These are phyloP conservation scores for Panus rudis DNA, from an alignment of 768 basidiomycete genomes.

Conservation along the genomic window DNA sequence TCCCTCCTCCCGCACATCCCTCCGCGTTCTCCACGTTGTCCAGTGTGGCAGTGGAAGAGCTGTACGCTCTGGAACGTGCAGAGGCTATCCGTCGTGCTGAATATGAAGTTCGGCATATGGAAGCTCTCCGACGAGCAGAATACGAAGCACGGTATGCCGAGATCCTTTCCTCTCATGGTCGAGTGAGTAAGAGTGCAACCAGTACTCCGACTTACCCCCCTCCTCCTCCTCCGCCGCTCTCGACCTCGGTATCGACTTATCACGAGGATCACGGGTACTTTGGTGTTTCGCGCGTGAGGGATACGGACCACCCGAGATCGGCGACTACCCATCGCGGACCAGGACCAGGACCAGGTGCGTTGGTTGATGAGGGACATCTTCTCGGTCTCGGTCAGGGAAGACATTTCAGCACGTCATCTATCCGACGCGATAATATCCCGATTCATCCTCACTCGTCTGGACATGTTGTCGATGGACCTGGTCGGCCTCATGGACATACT, in stretches of 20 bases:
- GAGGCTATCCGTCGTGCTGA: slow-evolving; percentile 83
- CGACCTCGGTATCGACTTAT: too few species aligned
- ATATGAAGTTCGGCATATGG: slow-evolving; percentile 62
- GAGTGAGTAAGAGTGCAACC: slow-evolving; percentile 56
- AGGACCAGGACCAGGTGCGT: too few species aligned
- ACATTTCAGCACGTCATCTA: slow-evolving; percentile 36
- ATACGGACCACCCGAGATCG: slow-evolving; percentile 12
- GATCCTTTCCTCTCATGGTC: slow-evolving; percentile 26
- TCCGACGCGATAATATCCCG: slow-evolving; percentile 16
- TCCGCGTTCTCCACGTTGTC: slow-evolving; percentile 64
- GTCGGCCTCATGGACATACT: slow-evolving; percentile 21
- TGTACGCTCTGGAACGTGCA: slow-evolving; percentile 81
- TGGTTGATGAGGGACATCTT: slow-evolving; percentile 20
- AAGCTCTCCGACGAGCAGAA: slow-evolving; percentile 54
- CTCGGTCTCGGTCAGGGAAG: slow-evolving; percentile 29
- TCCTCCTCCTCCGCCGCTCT: slow-evolving; percentile 21
- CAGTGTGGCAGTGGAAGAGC: slow-evolving; percentile 78
- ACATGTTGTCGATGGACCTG: slow-evolving; percentile 22
- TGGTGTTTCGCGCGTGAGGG: slow-evolving; percentile 29
- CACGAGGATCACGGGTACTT: slow-evolving; percentile 36
- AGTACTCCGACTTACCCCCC: slow-evolving; percentile 54
- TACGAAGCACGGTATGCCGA: slow-evolving; percentile 49
- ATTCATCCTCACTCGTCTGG: slow-evolving; percentile 24
- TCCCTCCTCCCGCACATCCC: slow-evolving; percentile 23
- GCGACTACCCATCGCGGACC: slow-evolving; percentile 2